Evolutionary conservation across 2,329 filamentous ascomycete genomes (phyloP), one percentile per base, ranked within the genome.

Genomic region (Aspergillus sp.): DNA sequence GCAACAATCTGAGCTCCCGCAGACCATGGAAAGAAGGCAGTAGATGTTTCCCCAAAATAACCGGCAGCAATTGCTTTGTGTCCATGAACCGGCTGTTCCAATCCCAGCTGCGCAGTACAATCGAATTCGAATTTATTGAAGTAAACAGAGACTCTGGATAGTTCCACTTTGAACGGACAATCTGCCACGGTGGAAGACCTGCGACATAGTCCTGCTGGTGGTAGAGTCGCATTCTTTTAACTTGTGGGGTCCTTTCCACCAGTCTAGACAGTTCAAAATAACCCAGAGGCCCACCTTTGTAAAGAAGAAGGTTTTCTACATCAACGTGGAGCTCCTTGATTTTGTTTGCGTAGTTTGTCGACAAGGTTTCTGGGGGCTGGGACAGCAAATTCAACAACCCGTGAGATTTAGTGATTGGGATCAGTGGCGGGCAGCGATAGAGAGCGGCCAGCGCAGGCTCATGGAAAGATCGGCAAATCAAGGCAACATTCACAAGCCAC

Each of bases 401-500:
- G 48, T 73, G 72, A 9, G 70, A 70, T 48, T 76, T 74, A 30
- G 67, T 63, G 31, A 72, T 65, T 1, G 75, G 73, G 46, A 77
- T 73, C 36, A 93, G 69, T 1, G 82, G 82, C 7, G 87, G 87
- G 5, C 74, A 79, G 37, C 77, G 73, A 61, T 93, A 93, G 5
- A 94, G 72, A 1, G 80, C 83, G 5, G 82, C 82, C 40, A 93
- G 66, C 2, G 86, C 86, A 5, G 88, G 85, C 54, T 90, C 87
- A 0, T 78, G 69, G 45, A 90, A 88, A 2, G 74, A 64, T 40
- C 73, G 78, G 53, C 84, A 90, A 11, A 81, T 68, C 2, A 75
- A 72, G 31, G 85, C 81, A 36, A 78, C 69, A n/a, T 73, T 71
- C 7, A 85, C 65, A 6, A 94, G 76, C 85, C 85, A 89, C 46